Percentiles rank a stretch among this genome's conserved stretches.
Evolutionary conservation across 2,329 filamentous ascomycete species (phyloP).

Genomic region (Ascochyta clinopodiicola): DNA sequence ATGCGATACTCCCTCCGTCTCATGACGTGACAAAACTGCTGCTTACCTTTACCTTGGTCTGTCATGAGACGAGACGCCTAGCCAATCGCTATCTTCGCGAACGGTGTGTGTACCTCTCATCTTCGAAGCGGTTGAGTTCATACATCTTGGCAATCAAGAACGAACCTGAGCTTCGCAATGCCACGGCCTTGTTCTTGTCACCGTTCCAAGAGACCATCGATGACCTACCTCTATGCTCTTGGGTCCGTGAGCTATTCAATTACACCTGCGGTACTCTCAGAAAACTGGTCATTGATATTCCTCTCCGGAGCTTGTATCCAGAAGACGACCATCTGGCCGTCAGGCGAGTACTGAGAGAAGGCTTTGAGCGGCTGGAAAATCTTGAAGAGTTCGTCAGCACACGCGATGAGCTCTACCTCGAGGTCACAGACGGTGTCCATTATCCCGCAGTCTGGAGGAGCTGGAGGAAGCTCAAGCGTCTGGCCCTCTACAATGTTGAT

Average conservation of each 20-base stretch:
- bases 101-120: conserved; percentile 56
- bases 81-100: conserved; percentile 54
- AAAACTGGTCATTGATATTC: conserved; percentile 58
- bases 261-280: conserved; percentile 51
- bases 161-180: conserved; percentile 24
- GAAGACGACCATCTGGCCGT: conserved; percentile 51
- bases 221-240: conserved; percentile 50
- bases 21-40: conserved; percentile 55
- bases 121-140: conserved; percentile 36
- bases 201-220: conserved; percentile 50
- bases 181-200: conserved; percentile 50
- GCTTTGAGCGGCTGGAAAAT: conserved; percentile 52
- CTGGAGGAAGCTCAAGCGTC: conserved; percentile 53
- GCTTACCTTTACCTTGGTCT: conserved; percentile 54
- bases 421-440: conserved; percentile 23
- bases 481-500: conserved; percentile 55
- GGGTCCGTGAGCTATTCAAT: conserved; percentile 54
- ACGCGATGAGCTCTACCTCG: conserved; percentile 55
- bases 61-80: conserved; percentile 50
- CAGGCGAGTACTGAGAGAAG: conserved; percentile 53
- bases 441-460: conserved; percentile 52
- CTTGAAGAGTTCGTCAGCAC: conserved; percentile 60
- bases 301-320: conserved; percentile 53
- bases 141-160: conserved; percentile 26
- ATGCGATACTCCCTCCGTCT: conserved; percentile 44